These are phyloP conservation scores for Penicillium sp. DNA, from an alignment of 2,329 filamentous ascomycete species.

Conservation along the genomic window DNA sequence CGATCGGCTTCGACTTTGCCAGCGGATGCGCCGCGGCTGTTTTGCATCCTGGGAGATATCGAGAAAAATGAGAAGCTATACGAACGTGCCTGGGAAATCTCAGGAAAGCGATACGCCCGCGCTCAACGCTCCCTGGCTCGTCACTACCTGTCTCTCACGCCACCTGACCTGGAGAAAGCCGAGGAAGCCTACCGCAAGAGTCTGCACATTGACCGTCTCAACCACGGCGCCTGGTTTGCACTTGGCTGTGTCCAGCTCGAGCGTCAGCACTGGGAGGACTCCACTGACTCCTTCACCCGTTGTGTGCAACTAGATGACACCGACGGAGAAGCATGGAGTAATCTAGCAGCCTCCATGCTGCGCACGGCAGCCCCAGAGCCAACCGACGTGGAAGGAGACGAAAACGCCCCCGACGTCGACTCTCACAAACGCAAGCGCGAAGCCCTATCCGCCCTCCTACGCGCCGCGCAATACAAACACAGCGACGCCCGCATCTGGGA, in stretches of 20 bases:
- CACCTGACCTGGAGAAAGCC: constrained; percentile 60
- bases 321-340: constrained; percentile 91
- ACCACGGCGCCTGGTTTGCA: constrained; percentile 80
- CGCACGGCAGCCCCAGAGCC: constrained; percentile 36
- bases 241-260: constrained; percentile 83
- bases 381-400: constrained; percentile 27
- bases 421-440: constrained; percentile 63
- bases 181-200: constrained; percentile 73
- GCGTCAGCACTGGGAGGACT: constrained; percentile 68
- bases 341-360: constrained; percentile 80
- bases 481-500: constrained; percentile 94
- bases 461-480: constrained; percentile 74
- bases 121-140: constrained; percentile 85
- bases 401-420: constrained; percentile 37
- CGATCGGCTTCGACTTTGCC: constrained; percentile 64
- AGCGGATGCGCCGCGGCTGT: constrained; percentile 76
- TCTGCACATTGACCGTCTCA: constrained; percentile 72
- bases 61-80: constrained; percentile 71
- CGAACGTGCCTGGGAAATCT: constrained; percentile 81
- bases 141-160: constrained; percentile 61
- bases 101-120: constrained; percentile 71
- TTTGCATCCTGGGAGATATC: constrained; percentile 90
- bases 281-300: constrained; percentile 75
- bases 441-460: constrained; percentile 78
- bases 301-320: constrained; percentile 80